phyloP scores from a whole-genome alignment of 805 yeast genomes.

The Monosporozyma solicola region DNA sequence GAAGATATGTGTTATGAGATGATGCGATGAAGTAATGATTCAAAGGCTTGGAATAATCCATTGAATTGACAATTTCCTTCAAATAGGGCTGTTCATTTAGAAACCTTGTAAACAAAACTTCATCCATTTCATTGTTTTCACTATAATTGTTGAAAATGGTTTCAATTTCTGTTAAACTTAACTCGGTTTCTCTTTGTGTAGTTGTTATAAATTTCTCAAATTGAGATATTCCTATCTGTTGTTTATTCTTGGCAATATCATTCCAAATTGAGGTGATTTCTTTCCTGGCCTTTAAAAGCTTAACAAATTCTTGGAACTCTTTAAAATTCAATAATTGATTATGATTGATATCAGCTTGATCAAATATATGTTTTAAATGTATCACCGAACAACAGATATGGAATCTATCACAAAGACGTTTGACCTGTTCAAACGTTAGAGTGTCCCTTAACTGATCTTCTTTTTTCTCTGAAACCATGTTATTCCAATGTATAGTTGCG shows the following conservation, averaged over 20 bases:
- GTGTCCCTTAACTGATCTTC: conserved; percentile 31
- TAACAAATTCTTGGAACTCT: conserved; percentile 71
- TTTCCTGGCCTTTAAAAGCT: conserved; percentile 50
- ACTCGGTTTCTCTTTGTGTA: conserved; percentile 38
- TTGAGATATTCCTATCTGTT: conserved; percentile 13
- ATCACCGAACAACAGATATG: conserved; percentile 62
- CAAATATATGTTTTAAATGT: conserved; percentile 38
- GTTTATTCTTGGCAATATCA: conserved; percentile 17
- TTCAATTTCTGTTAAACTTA: conserved; percentile 21
- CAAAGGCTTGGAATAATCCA: conserved; percentile 52
- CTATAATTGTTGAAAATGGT: conserved; percentile 34
- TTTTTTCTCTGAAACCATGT: conserved; percentile 31
- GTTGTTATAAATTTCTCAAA: background rate
- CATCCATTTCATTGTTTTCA: conserved; percentile 12
- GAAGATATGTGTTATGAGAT: conserved; percentile 86
- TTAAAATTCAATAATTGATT: conserved; percentile 52
- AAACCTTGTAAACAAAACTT: conserved; percentile 23
- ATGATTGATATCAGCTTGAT: conserved; percentile 40
- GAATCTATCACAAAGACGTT: conserved; percentile 53
- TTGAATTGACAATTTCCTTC: conserved; percentile 8
- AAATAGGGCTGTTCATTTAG: conserved; percentile 27
- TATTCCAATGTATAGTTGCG: conserved; percentile 57
- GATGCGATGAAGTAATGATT: conserved; percentile 86
- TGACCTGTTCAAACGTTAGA: conserved; percentile 57
- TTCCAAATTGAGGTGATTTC: conserved; percentile 53